These are phyloP conservation scores for Solanum virginianum DNA, from an alignment of 257 asterid species.

Conservation along the genomic window DNA sequence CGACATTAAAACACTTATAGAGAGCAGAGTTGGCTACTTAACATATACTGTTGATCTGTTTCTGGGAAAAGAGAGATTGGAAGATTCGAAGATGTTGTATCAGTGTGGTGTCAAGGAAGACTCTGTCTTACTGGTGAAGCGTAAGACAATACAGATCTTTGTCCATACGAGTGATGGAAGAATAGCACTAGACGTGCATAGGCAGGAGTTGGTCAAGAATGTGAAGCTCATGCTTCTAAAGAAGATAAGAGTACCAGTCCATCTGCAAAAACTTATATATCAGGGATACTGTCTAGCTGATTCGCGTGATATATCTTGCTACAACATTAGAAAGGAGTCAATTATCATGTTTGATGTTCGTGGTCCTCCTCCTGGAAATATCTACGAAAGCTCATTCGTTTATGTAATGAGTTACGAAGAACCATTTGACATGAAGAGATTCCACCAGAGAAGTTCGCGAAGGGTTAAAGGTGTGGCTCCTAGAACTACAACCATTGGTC, in stretches of 20 bases:
- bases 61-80: neutral
- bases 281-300: slow-evolving; percentile 2
- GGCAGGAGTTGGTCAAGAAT: neutral
- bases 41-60: neutral
- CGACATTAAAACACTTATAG: slow-evolving; percentile 8
- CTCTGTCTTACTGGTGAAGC: neutral
- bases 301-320: slow-evolving; percentile 5
- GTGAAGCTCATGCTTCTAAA: slow-evolving; percentile 3
- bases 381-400: neutral
- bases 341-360: neutral
- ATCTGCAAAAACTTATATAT: neutral
- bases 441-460: neutral
- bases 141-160: neutral
- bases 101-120: neutral
- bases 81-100: neutral
- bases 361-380: neutral
- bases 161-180: neutral
- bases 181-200: neutral
- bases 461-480: too few relatives aligned
- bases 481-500: neutral
- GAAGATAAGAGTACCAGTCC: neutral
- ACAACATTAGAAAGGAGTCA: neutral
- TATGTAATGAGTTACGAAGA: neutral
- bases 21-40: slow-evolving; percentile 5
- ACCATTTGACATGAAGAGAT: neutral